Percentiles rank a stretch among this genome's conserved stretches.
Evolutionary conservation across 1,139 yeast genomes (phyloP).

Genomic region (Suhomyces anneliseae): DNA sequence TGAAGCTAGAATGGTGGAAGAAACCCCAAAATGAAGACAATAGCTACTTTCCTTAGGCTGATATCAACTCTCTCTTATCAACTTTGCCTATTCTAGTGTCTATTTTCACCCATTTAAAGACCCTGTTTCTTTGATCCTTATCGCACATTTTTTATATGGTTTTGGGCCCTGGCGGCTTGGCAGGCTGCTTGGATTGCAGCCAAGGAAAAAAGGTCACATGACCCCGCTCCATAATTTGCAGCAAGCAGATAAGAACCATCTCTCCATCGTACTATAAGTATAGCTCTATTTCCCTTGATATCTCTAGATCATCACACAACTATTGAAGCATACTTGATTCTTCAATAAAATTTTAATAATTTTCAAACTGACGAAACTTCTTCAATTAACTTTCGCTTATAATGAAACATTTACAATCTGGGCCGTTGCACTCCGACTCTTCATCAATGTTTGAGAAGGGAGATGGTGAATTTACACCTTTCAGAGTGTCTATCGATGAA

Average conservation of each 20-base stretch:
- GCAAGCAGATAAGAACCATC: constrained; percentile 4
- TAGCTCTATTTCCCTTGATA: not conserved
- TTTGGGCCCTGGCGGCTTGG: constrained; percentile 9
- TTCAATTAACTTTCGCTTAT: not conserved
- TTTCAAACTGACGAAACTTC: not conserved
- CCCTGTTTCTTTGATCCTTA: not conserved
- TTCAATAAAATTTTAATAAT: not conserved
- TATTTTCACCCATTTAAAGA: too few species aligned
- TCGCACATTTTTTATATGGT: not conserved
- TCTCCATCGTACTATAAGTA: not conserved
- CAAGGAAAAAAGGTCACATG: constrained; percentile 5
- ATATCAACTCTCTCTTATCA: too few species aligned
- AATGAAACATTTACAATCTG: not conserved
- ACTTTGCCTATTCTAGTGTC: too few species aligned
- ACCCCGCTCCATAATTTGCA: constrained; percentile 1
- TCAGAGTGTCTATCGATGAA: constrained; percentile 15
- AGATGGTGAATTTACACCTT: constrained; percentile 10
- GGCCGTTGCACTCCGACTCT: not conserved
- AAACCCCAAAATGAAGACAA: too few species aligned
- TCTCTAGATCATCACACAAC: not conserved
- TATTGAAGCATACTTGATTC: not conserved
- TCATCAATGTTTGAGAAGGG: not conserved
- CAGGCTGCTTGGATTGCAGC: constrained; percentile 3
- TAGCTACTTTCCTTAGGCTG: too few species aligned
- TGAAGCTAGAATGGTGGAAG: too few species aligned